Conservation (phyloP, 1,139 yeast species). For the Lodderomyces theae region DNA sequence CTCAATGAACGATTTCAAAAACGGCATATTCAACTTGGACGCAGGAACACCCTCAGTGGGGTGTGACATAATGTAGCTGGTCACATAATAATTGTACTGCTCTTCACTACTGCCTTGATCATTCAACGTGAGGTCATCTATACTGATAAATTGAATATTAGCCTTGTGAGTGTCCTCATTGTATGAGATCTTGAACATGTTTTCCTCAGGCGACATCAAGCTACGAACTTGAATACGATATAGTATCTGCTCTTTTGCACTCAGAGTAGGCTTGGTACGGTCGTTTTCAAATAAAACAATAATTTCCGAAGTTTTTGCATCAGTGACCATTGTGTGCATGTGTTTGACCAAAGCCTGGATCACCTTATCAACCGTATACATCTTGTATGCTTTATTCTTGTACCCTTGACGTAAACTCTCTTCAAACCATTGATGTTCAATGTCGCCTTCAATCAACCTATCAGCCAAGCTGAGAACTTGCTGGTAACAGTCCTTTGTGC, state of each 20-base stretch:
- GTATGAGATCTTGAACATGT: constrained; percentile 84
- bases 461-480: constrained; percentile 75
- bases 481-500: constrained; percentile 66
- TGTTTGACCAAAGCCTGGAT: constrained; percentile 88
- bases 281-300: constrained; percentile 80
- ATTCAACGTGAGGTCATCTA: constrained; percentile 82
- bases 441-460: constrained; percentile 80
- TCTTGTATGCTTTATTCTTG: constrained; percentile 86
- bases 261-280: constrained; percentile 58
- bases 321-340: constrained; percentile 75
- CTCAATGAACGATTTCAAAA: constrained; percentile 60
- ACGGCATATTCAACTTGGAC: constrained; percentile 71
- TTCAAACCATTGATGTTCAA: constrained; percentile 95
- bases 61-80: constrained; percentile 89
- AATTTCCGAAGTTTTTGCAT: constrained; percentile 79
- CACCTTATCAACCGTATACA: constrained; percentile 91
- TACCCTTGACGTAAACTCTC: constrained; percentile 94
- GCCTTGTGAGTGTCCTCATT: constrained; percentile 53
- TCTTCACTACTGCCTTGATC: constrained; percentile 76
- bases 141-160: constrained; percentile 79
- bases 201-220: constrained; percentile 79
- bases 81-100: constrained; percentile 87
- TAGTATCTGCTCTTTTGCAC: constrained; percentile 83
- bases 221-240: constrained; percentile 87
- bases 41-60: constrained; percentile 97